Base-by-base conservation (phyloP, 257 asterid genomes). In the Jasminum sambac region DNA sequence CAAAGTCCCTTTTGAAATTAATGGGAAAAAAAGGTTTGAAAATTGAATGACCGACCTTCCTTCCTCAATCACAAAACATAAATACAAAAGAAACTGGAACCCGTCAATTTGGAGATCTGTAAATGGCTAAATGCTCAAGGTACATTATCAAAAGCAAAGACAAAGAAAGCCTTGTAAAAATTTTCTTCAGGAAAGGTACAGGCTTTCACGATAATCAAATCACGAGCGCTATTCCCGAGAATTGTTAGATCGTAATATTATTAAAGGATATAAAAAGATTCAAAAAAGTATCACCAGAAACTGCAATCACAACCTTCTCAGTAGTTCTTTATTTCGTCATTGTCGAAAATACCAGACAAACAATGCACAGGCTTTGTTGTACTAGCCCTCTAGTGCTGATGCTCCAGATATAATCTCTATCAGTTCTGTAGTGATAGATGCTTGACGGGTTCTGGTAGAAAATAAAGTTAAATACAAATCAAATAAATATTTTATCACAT, bases 391-490 rank as follows among this genome's bases (percentile, higher is more conserved):
- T 78, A 92, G 64, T 30, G 98, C 98, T 11, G 97, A 84, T 77
- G 98, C 98, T 88, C 98, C 98, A 68, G 96, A 93, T 64, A 93
- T 93, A 79, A 93, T 93, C 89, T 93, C 97, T 12, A 61, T 87
- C 81, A 90, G 79, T 30, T 93, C 98, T 0, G 98, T 93, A 41
- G 98, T 93, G 86, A 93, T 93, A 66, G 95, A 78, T 73, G 98
- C 98, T 89, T 93, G 98, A 74, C 97, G 96, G 71, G 98, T 93
- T 80, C 97, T 93, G 93, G 25, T 61, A 30, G 57, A 46, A 41
- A 59, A 30, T n/a, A 6, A 55, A 64, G 23, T 44, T 2, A 75
- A 59, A 67, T 4, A 61, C 24, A 64, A 24, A 68, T 76, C 12
- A 23, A 13, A 69, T 24, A 70, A 70, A 26, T 16, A 1, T 19